Evolutionary conservation across 352 stramenopile genomes (phyloP).

Genomic region (Blastocystis sp.): DNA sequence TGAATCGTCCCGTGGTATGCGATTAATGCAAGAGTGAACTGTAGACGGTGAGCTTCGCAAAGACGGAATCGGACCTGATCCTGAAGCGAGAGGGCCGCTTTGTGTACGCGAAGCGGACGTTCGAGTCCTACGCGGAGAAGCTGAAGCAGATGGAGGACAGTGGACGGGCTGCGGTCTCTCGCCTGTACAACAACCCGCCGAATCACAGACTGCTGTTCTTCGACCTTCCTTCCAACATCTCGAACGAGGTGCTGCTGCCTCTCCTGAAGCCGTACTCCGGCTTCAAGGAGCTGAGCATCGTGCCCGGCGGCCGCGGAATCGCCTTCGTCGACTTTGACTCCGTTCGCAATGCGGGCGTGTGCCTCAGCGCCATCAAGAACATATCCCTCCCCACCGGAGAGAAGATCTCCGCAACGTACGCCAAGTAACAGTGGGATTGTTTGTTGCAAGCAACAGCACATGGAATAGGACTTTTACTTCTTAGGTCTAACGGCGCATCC

Average conservation of each 20-base stretch:
- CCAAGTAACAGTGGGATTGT: conserved; percentile 29
- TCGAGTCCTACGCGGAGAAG: conserved; percentile 62
- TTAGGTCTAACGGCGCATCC: conserved; percentile 54
- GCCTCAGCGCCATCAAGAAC: conserved; percentile 49
- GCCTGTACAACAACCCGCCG: conserved; percentile 59
- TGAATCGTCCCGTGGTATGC: conserved; percentile 61
- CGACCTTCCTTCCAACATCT: conserved; percentile 52
- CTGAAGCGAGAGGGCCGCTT: conserved; percentile 65
- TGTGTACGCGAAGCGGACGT: conserved; percentile 49
- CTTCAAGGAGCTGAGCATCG: conserved; percentile 42
- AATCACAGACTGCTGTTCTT: conserved; percentile 55
- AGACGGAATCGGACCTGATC: conserved; percentile 68
- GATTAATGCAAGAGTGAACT: not conserved
- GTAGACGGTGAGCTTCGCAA: conserved; percentile 58
- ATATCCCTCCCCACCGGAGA: conserved; percentile 29
- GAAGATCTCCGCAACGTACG: conserved; percentile 53
- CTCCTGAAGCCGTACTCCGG: conserved; percentile 54
- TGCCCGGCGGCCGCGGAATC: conserved; percentile 62
- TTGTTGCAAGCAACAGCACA: conserved; percentile 34
- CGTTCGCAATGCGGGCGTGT: conserved; percentile 33
- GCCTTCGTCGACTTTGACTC: conserved; percentile 64
- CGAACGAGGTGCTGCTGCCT: conserved; percentile 29
- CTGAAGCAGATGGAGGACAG: conserved; percentile 17
- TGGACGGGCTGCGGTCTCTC: not conserved
- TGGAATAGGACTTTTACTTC: conserved; percentile 65